A percentile compares a stretch with the other conserved stretches of the same genome.
These are phyloP conservation scores for Colletotrichum sp. DNA, from an alignment of 2,329 filamentous ascomycete species.

Conservation along the genomic window DNA sequence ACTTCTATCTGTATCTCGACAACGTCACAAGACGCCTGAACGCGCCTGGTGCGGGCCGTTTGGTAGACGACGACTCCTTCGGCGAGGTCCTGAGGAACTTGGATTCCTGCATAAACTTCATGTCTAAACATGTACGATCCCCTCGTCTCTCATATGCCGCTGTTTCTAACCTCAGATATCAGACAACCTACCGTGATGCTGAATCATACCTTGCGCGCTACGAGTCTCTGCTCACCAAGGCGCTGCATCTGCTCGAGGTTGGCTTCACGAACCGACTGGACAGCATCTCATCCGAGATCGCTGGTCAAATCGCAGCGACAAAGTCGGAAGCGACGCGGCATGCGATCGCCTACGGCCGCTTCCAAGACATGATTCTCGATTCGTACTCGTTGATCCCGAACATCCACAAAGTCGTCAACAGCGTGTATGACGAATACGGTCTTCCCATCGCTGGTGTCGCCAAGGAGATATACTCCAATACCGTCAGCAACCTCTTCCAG, in stretches of 20 bases:
- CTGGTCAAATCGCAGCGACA: conserved; percentile 57
- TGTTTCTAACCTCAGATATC: neutral
- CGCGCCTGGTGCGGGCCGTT: conserved; percentile 84
- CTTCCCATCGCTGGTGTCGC: conserved; percentile 47
- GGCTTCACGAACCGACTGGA: conserved; percentile 59
- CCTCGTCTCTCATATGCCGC: accelerated
- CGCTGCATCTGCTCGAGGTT: conserved; percentile 65
- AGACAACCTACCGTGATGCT: conserved; percentile 86
- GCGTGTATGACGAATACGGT: conserved; percentile 58
- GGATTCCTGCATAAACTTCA: conserved; percentile 91
- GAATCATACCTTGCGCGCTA: conserved; percentile 89
- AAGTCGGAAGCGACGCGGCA: conserved; percentile 65
- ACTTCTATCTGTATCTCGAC: conserved; percentile 94
- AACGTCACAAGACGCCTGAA: conserved; percentile 89
- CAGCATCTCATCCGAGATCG: conserved; percentile 58
- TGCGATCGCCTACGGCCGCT: conserved; percentile 64
- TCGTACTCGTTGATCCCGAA: conserved; percentile 62
- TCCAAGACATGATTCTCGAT: conserved; percentile 62
- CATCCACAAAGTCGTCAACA: conserved; percentile 55
- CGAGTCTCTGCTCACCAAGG: conserved; percentile 75
- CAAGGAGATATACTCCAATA: conserved; percentile 58
- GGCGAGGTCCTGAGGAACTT: conserved; percentile 86
- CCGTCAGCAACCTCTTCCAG: conserved; percentile 58
- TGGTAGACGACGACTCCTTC: conserved; percentile 85
- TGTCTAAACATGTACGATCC: conserved; percentile 77